Conservation (phyloP, 305 asterid genomes). For the Fraxinus latifolia region DNA sequence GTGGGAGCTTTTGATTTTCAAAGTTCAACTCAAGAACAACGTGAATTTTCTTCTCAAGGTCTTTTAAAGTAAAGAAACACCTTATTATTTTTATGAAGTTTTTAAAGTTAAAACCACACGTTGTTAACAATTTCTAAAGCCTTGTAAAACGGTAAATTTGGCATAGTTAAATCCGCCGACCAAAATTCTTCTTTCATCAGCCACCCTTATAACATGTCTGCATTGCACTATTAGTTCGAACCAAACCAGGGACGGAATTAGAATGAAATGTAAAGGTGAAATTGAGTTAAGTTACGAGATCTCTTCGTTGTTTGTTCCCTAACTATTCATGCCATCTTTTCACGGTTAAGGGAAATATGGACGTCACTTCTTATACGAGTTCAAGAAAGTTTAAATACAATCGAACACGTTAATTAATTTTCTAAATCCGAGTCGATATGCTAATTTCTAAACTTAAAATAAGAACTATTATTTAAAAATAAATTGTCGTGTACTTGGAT, state of each 20-base stretch:
- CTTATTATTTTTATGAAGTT: neutral
- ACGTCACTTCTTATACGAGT: neutral
- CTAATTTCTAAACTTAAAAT: neutral
- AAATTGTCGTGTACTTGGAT: neutral
- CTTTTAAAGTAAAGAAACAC: neutral
- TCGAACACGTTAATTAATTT: neutral
- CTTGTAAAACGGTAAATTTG: neutral
- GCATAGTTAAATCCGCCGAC: neutral
- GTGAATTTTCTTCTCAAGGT: neutral
- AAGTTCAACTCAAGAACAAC: neutral
- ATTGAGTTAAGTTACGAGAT: neutral
- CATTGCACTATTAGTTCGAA: neutral
- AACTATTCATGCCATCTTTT: neutral
- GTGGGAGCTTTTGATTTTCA: neutral
- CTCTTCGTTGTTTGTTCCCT: neutral
- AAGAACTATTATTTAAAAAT: neutral
- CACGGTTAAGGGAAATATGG: too few relatives aligned
- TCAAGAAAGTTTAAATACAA: neutral
- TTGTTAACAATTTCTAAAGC: neutral
- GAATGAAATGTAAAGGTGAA: neutral
- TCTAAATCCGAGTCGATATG: neutral
- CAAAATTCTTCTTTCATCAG: neutral
- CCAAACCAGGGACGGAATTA: neutral
- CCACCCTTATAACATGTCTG: neutral
- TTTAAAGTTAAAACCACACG: neutral